Base-by-base conservation (phyloP, 1,284 basidiomycete genomes). In the Vanrija sp. region DNA sequence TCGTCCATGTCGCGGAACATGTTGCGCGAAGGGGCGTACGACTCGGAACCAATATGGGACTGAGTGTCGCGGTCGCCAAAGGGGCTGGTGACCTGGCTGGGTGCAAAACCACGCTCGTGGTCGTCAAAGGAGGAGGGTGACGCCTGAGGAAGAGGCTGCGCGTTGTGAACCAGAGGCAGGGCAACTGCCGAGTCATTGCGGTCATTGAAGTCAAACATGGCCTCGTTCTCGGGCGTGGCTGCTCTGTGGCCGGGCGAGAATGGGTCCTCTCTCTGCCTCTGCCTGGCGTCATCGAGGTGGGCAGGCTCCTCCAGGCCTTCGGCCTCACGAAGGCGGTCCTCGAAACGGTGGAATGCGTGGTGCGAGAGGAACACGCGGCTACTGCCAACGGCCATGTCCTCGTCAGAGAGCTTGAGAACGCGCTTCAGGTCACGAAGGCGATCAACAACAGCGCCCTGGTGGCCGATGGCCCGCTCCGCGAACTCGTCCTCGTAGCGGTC, bases 301-400 rank as follows among this genome's bases (percentile, higher is more conserved):
- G 56, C 39, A 6, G 53, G 57, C 72, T 85, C 84, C 66, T 93
- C 89, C 54, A 94, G 88, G 2, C 85, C 85, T 48, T 98, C 94
- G 24, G 82, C 81, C 0, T 85, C 81, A 8, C 93, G 85, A 12
- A 98, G 78, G 15, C 85, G 83, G 68, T 99, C 90, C 68, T 98
- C 96, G 22, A 98, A 83, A 15, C 83, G 80, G 60, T 92, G 90
- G 82, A 98, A 98, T 0, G 89, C 88, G 0, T 67, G 64, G 67
- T 97, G 91, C 0, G 87, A 89, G 8, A 99, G 78, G 80, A 94
- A 98, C 27, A 95, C 92, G 82, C 91, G 92, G 61, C 82, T 84
- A 52, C 84, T 81, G 0, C 95, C 93, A 8, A 90, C 71, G 3
- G 87, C 88, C 54, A 95, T 77, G 67, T 96, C 89, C 6, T 75